Evolutionary conservation across 2,329 filamentous ascomycete genomes (phyloP), one percentile per base, ranked within the genome.

Genomic region (Biscogniauxia marginata): DNA sequence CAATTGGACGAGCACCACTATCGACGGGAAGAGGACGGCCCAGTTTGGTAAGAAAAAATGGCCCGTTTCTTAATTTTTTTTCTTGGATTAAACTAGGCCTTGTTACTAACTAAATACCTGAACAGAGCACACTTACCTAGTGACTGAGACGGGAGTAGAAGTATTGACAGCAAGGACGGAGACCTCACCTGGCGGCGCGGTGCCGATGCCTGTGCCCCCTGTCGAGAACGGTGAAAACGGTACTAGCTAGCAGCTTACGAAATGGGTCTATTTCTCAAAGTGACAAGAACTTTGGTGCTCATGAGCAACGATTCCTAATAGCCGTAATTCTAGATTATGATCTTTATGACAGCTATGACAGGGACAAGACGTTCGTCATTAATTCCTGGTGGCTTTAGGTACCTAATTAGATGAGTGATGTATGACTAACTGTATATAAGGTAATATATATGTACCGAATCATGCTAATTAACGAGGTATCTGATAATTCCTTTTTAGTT

Each of bases 1-100:
- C 72, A 91, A 98, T 78, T 99, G 95, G 95, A 99, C 95, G 1
- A 96, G 92, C 74, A 90, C 91, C 4, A 99, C 95, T 0, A 84
- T 87, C 55, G 95, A 99, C 71, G 95, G 95, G 50, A 90, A 89
- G 74, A 81, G 85, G 70, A 96, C 93, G 16, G 95, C 95, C 8
- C 95, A 99, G 71, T 99, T 99, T 70, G 89, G 88, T 91, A 77
- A 73, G 86, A 7, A 22, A 2, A 44, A 44, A 9, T 20, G 44
- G 4, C 13, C 44, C 44, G 7, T 46, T 20, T 19, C 16, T 46
- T 4, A 19, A 7, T 21, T 46, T 16, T 21, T 11, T 19, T 20
- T 13, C 4, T 8, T 16, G 22, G 9, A 18, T 11, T 52, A 46
- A 39, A 39, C 30, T n/a, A 39, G 30, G n/a, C 30, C 13, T 39